Conservation (phyloP, 139 green algal species). For the Spirogloea muscicola region DNA sequence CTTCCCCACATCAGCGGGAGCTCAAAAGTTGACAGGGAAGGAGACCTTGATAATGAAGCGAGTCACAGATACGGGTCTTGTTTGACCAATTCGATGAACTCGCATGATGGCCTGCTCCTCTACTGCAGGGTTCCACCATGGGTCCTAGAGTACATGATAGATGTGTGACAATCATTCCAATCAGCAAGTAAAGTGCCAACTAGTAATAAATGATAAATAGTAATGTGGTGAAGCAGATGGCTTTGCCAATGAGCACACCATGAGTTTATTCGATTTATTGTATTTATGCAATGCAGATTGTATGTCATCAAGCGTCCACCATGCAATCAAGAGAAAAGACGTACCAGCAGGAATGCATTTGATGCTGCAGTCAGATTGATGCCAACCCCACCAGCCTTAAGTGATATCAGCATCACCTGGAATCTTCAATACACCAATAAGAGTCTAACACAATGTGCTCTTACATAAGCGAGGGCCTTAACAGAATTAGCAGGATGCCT, state of each 20-base stretch:
- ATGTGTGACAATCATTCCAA: too few species aligned
- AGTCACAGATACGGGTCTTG: conserved; percentile 40
- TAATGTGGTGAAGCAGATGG: too few species aligned
- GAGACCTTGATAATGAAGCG: conserved; percentile 46
- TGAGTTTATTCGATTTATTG: too few species aligned
- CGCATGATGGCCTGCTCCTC: conserved; percentile 70
- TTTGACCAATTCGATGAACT: conserved; percentile 69
- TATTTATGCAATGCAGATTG: background rate
- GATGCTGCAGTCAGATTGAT: conserved; percentile 62
- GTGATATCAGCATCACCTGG: conserved; percentile 50
- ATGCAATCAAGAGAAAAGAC: background rate
- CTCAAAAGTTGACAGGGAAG: too few species aligned
- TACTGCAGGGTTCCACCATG: too few species aligned
- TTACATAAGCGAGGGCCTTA: background rate
- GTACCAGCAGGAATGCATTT: conserved; percentile 33
- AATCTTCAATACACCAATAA: background rate
- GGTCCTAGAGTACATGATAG: too few species aligned
- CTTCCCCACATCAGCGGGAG: too few species aligned
- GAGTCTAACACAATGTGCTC: background rate
- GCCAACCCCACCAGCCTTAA: conserved; percentile 60
- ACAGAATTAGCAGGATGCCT: too few species aligned
- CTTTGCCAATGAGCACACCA: too few species aligned
- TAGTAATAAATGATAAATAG: too few species aligned
- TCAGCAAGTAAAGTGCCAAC: background rate
- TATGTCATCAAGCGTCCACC: background rate